Percentiles rank a stretch among this genome's conserved stretches.
phyloP scores from a whole-genome alignment of 805 yeast species.

The Tetrapisispora pingtungensis region DNA sequence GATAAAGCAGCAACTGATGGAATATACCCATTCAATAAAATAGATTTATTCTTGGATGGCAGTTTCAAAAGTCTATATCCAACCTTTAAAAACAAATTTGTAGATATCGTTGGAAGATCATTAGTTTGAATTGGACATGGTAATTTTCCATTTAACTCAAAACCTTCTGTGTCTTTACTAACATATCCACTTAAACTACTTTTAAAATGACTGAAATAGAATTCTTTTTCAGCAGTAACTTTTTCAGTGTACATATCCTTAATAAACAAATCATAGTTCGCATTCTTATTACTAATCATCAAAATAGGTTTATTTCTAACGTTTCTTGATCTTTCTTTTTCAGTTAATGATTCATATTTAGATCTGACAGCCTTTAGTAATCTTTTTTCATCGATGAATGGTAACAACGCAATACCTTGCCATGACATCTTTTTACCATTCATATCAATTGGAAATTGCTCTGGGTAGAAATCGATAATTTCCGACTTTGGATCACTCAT shows the following conservation, averaged over 20 bases:
- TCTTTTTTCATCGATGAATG: constrained; percentile 81
- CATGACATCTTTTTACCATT: constrained; percentile 90
- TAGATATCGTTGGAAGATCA: constrained; percentile 32
- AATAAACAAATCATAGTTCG: constrained; percentile 30
- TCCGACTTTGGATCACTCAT: constrained; percentile 76
- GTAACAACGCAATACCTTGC: constrained; percentile 87
- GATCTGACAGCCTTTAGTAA: constrained; percentile 55
- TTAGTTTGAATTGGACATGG: constrained; percentile 31
- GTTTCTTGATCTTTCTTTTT: constrained; percentile 60
- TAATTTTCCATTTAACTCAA: constrained; percentile 22
- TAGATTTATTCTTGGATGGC: constrained; percentile 51
- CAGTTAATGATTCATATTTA: constrained; percentile 54
- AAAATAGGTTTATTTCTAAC: constrained; percentile 61
- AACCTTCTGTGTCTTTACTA: constrained; percentile 27
- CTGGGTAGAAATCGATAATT: constrained; percentile 86
- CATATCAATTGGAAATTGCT: constrained; percentile 82
- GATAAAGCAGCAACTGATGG: constrained; percentile 52
- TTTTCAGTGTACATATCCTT: constrained; percentile 26
- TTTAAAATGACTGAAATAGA: constrained; percentile 38
- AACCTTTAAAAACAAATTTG: constrained; percentile 34
- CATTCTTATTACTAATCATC: constrained; percentile 55
- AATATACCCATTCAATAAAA: constrained; percentile 72
- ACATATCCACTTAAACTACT: constrained; percentile 55
- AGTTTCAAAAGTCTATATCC: constrained; percentile 43
- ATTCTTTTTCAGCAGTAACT: constrained; percentile 14